These are phyloP conservation scores for Cydonia oblonga DNA, from an alignment of 331 rosid species.

Conservation along the genomic window DNA sequence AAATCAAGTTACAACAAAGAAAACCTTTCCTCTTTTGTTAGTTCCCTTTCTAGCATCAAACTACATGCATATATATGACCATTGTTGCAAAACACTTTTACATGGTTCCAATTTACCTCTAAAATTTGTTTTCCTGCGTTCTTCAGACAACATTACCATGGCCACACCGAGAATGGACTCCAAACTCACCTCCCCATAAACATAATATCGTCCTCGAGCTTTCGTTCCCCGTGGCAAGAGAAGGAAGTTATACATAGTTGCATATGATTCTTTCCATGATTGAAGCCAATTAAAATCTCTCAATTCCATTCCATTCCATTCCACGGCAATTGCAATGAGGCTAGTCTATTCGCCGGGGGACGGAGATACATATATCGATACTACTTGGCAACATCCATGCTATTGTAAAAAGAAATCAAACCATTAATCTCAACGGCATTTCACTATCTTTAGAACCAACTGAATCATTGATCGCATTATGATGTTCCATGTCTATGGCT, in stretches of 20 bases:
- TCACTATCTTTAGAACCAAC: slow-evolving; percentile 15
- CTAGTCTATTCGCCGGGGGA: neutral
- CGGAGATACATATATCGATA: neutral
- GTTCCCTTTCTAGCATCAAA: neutral
- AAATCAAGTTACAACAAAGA: neutral
- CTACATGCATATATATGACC: neutral
- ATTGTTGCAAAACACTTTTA: neutral
- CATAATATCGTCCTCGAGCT: neutral
- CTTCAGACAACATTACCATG: neutral
- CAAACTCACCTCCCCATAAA: neutral
- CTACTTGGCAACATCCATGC: neutral
- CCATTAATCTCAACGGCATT: slow-evolving; percentile 20
- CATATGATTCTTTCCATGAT: neutral
- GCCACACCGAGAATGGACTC: neutral
- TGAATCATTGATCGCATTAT: neutral
- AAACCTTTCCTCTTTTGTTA: neutral
- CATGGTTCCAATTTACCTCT: neutral
- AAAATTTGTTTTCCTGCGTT: neutral
- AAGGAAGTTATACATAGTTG: neutral
- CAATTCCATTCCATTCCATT: too few relatives aligned
- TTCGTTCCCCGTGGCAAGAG: neutral
- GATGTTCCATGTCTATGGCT: neutral
- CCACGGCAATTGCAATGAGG: neutral
- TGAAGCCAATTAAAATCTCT: too few relatives aligned
- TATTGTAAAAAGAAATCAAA: neutral